Evolutionary conservation across 2,329 filamentous ascomycete species (phyloP).

Genomic region (Kalaharituber pfeilii): DNA sequence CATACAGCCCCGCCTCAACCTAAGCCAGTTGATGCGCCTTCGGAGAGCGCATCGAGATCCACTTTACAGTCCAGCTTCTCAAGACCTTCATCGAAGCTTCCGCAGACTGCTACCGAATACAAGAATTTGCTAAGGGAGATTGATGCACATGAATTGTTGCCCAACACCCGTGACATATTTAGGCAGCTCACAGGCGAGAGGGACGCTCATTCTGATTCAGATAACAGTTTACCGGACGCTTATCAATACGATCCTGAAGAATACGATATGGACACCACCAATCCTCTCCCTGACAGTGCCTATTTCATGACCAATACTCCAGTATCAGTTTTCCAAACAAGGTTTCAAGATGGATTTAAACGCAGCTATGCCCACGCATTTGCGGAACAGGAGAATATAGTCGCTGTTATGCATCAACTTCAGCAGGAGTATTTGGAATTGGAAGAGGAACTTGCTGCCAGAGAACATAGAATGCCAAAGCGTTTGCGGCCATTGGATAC

Average conservation of each 20-base stretch:
- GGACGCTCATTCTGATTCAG: not conserved
- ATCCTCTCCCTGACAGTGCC: not conserved
- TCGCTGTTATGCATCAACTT: conserved; percentile 12
- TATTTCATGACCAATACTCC: conserved; percentile 8
- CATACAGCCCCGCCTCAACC: not conserved
- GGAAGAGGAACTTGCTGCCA: conserved; percentile 11
- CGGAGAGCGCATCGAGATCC: not conserved
- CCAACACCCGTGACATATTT: not conserved
- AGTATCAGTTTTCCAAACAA: conserved; percentile 11
- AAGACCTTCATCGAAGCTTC: not conserved
- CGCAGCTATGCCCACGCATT: conserved; percentile 7
- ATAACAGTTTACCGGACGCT: not conserved
- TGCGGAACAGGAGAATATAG: conserved; percentile 16
- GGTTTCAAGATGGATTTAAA: conserved; percentile 7
- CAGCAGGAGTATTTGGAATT: conserved; percentile 12
- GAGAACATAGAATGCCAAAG: conserved; percentile 8
- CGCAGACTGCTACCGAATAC: not conserved
- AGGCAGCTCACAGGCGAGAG: not conserved
- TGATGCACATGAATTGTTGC: not conserved
- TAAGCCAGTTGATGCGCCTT: not conserved
- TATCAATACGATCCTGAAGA: not conserved
- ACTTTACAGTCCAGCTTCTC: no score
- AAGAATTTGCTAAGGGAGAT: not conserved
- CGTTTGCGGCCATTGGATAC: conserved; percentile 13
- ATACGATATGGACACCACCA: not conserved